Evolutionary conservation across 345 rosid genomes (phyloP), one percentile per base, ranked within the genome.

Genomic region (Schrenkiella parvula): DNA sequence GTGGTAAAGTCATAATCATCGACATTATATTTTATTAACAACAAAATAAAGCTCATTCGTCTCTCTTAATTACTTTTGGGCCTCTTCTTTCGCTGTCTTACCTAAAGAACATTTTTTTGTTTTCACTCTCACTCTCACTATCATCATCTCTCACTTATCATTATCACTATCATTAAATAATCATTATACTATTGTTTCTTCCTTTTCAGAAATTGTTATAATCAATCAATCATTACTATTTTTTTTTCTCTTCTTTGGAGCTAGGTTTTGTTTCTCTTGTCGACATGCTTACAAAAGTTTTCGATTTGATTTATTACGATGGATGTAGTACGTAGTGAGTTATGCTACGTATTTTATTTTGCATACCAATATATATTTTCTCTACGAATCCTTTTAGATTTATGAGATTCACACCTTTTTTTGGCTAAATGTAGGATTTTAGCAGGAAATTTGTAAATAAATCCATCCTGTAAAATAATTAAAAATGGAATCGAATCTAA

Each of bases 261-360:
- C 3, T 35, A 19, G 3, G 9, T 73, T 64, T 73, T 73, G 77
- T 73, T 73, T 73, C 71, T 44, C 58, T 65, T 46, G 77, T 73
- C 77, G 77, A 73, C 77, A 73, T 73, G 34, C 58, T 73, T 25
- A 64, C 29, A 39, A 53, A 41, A 0, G 0, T 25, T 38, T 37
- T 41, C 8, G 35, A 19, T 52, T 31, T 29, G 32, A 8, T 42
- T 8, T 17, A 8, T 56, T 31, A n/a, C 25, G 8, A 41, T 41
- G 18, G 52, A 42, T 53, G n/a, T 23, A 1, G 25, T 23, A 23
- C 6, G n/a, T 41, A 13, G 38, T 70, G 67, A 59, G 47, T 35
- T 25, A 34, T 32, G 10, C 18, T 29, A 68, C 5, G 0, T 28
- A 18, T 54, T 47, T 13, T 14, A 8, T 34, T 46, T n/a, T n/a